Base-by-base conservation (phyloP, 345 rosid species). In the Geranium brycei region DNA sequence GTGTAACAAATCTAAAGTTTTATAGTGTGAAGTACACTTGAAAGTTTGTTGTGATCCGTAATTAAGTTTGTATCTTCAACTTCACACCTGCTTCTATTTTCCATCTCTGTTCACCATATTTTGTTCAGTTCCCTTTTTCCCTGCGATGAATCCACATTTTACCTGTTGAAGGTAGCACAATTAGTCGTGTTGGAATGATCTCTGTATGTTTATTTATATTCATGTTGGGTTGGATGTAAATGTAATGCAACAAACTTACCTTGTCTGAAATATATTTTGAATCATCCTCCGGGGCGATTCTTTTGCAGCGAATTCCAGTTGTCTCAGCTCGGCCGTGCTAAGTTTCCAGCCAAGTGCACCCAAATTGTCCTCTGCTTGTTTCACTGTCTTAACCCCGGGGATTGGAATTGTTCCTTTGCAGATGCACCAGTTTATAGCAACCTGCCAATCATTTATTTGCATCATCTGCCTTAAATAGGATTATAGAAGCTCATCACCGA, bases 341-440 rank as follows among this genome's bases (percentile, higher is more conserved):
- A 87, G 86, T 7, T 78, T 75, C 96, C 95, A 86, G 57, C 95
- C 86, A 7, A 92, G 61, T 15, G 98, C 95, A 17, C 96, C 96
- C 80, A 92, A 38, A 72, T 92, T 92, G 63, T 89, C 96, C 71
- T 84, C 77, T 7, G 79, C 93, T 77, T 87, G 90, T 69, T 74
- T 80, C 1, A 86, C 78, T 1, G 87, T 75, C 79, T 89, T 89
- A 7, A 92, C 84, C 53, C 96, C 96, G 1, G 96, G 98, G 71
- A 92, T 92, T 0, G 96, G 98, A 31, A 92, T 79, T 16, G 95
- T 71, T 23, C 95, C 96, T 66, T 87, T 86, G 71, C 93, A 76
- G 64, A 89, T 84, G 83, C 96, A 92, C 96, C 96, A 87, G 78
- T 92, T 87, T 72, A 92, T 80, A 16, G 98, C 96, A 11, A 91